Evolutionary conservation across 2,329 filamentous ascomycete genomes (phyloP).

Genomic region (Talaromyces sp.): DNA sequence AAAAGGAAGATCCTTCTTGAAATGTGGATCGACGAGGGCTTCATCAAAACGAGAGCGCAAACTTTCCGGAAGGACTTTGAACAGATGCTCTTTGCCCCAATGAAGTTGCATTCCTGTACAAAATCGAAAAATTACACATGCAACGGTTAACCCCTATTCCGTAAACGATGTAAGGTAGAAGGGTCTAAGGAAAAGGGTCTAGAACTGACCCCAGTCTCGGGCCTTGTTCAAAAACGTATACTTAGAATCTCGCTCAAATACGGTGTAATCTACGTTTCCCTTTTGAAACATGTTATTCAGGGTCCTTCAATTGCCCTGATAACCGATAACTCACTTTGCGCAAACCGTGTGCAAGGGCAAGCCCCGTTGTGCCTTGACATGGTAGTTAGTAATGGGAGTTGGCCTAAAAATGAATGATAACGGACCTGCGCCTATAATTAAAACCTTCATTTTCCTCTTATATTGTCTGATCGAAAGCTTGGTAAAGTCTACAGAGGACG

Average conservation of each 20-base stretch:
- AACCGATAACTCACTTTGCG: background rate
- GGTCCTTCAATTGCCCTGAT: background rate
- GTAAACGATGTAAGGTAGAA: background rate
- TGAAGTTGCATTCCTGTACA: constrained; percentile 7
- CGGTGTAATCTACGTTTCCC: background rate
- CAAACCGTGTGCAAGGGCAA: constrained; percentile 3
- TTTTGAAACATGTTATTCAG: constrained; percentile 23
- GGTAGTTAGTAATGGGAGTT: background rate
- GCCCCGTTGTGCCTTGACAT: constrained; percentile 1
- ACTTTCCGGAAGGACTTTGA: background rate
- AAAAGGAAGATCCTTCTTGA: background rate
- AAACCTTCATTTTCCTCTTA: background rate
- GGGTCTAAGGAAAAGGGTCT: background rate
- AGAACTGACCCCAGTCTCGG: constrained; percentile 5
- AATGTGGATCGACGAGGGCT: constrained; percentile 2
- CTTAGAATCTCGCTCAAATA: constrained; percentile 5
- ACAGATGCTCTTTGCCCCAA: constrained; percentile 6
- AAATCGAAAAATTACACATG: background rate
- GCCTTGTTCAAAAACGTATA: constrained; percentile 1
- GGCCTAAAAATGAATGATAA: background rate
- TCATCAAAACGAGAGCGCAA: background rate
- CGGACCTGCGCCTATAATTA: constrained; percentile 1
- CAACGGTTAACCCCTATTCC: background rate
- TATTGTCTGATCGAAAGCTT: background rate
- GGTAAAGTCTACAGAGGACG: background rate